These are phyloP conservation scores for Mycena vitilis DNA, from an alignment of 768 basidiomycete species.

Conservation along the genomic window DNA sequence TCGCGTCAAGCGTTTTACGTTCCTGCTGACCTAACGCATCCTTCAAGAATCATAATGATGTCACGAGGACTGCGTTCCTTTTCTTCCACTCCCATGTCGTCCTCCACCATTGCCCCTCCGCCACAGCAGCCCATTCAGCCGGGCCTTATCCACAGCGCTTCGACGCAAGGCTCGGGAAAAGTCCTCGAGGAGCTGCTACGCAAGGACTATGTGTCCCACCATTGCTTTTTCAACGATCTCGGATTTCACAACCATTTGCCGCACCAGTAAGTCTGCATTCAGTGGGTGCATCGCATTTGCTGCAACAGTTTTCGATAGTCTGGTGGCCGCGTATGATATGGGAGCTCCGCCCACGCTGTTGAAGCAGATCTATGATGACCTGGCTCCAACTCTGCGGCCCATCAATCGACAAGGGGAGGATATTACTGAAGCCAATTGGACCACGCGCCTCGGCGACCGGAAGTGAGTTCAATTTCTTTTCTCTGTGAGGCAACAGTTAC, in stretches of 20 bases:
- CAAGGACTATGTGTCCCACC: conserved; percentile 49
- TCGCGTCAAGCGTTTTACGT: too few species aligned
- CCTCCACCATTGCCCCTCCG: conserved; percentile 1
- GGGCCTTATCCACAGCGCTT: conserved; percentile 28
- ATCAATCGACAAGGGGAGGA: conserved; percentile 42
- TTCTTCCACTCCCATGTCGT: too few species aligned
- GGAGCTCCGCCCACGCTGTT: conserved; percentile 50
- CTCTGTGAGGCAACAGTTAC: too few species aligned
- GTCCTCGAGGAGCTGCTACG: conserved; percentile 50
- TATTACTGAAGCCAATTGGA: conserved; percentile 48
- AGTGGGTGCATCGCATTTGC: neutral
- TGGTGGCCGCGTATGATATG: conserved; percentile 57
- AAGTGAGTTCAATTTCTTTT: conserved; percentile 38
- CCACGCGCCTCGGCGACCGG: conserved; percentile 48
- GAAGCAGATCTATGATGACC: conserved; percentile 49
- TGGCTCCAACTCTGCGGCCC: conserved; percentile 41
- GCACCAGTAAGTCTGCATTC: conserved; percentile 51
- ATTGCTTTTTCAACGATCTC: conserved; percentile 49
- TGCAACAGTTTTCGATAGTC: conserved; percentile 34
- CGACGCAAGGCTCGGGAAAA: conserved; percentile 44
- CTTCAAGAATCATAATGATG: too few species aligned
- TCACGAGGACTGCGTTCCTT: too few species aligned
- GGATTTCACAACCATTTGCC: conserved; percentile 58
- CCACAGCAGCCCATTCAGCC: conserved; percentile 15
- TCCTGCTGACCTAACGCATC: too few species aligned